phyloP scores from a whole-genome alignment of 305 asterid genomes.

The Petunia hybrid region DNA sequence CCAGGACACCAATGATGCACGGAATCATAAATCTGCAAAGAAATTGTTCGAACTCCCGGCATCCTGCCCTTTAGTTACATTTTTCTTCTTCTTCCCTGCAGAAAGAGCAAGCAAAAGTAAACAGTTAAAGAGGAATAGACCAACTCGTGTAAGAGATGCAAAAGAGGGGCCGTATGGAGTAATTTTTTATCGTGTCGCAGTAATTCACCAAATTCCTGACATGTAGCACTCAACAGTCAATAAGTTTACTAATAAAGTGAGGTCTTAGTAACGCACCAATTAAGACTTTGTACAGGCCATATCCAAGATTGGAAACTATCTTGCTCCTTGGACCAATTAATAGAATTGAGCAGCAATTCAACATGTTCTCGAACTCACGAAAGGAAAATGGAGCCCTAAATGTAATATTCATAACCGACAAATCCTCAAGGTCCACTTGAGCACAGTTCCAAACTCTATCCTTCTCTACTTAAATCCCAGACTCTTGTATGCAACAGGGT shows the following conservation, averaged over 20 bases:
- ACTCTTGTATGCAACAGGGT: too few species aligned
- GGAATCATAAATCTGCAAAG: conserved; percentile 65
- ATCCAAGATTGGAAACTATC: not conserved
- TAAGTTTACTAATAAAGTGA: not conserved
- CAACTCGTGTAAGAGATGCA: not conserved
- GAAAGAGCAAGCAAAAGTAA: conserved; percentile 27
- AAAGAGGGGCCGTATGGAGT: not conserved
- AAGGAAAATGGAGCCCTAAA: not conserved
- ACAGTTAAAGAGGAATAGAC: not conserved
- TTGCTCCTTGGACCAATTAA: not conserved
- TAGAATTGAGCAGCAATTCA: conserved; percentile 1
- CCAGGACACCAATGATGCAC: not conserved
- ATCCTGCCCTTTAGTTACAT: conserved; percentile 45
- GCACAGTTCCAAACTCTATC: too few species aligned
- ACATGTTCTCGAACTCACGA: conserved; percentile 5
- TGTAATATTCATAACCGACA: too few species aligned
- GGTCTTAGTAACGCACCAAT: not conserved
- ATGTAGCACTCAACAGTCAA: not conserved
- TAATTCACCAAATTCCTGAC: not conserved
- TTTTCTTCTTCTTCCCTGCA: conserved; percentile 72
- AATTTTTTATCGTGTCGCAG: conserved; percentile 4
- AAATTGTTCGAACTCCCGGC: conserved; percentile 54
- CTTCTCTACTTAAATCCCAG: too few species aligned
- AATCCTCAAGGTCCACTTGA: too few species aligned
- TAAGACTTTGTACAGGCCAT: not conserved